Evolutionary conservation across 2,329 filamentous ascomycete species (phyloP).

Genomic region (Cladosporium halotolerans): DNA sequence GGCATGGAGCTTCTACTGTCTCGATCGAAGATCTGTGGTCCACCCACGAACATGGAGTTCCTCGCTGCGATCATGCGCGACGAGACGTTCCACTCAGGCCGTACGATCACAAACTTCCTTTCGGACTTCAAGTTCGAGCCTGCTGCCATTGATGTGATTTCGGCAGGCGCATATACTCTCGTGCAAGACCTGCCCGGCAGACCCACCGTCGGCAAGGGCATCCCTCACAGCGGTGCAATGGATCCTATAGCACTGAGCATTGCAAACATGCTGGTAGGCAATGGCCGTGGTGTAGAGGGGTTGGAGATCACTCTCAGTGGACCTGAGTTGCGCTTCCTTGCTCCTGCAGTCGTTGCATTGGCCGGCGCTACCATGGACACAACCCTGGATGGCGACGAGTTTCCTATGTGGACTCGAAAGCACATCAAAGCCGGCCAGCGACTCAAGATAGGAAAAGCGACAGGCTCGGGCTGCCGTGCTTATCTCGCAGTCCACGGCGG

Average conservation of each 20-base stretch:
- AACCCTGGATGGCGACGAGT: slow-evolving; percentile 42
- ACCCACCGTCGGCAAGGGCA: slow-evolving; percentile 51
- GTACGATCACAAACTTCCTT: slow-evolving; percentile 54
- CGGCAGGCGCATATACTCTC: slow-evolving; percentile 51
- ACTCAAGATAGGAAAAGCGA: slow-evolving; percentile 51
- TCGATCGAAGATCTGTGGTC: slow-evolving; percentile 45
- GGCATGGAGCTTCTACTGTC: slow-evolving; percentile 40
- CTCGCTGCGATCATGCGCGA: slow-evolving; percentile 45
- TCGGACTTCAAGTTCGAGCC: slow-evolving; percentile 45
- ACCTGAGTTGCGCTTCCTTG: slow-evolving; percentile 52
- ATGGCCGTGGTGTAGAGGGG: slow-evolving; percentile 45
- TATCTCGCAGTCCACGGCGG: slow-evolving; percentile 55
- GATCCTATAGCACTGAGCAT: slow-evolving; percentile 53
- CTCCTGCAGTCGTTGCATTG: slow-evolving; percentile 49
- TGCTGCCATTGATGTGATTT: slow-evolving; percentile 50
- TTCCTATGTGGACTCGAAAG: slow-evolving; percentile 52
- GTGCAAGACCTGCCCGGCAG: slow-evolving; percentile 55
- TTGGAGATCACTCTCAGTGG: slow-evolving; percentile 57
- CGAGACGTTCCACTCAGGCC: slow-evolving; percentile 41
- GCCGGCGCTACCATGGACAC: slow-evolving; percentile 51
- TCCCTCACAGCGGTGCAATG: slow-evolving; percentile 57
- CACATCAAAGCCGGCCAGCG: slow-evolving; percentile 46
- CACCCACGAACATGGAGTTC: slow-evolving; percentile 54
- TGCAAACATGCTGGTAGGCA: slow-evolving; percentile 56
- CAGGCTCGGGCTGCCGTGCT: slow-evolving; percentile 47